Conservation (phyloP, 202 grass and related monocot species). For the Cymbopogon flexuosus region DNA sequence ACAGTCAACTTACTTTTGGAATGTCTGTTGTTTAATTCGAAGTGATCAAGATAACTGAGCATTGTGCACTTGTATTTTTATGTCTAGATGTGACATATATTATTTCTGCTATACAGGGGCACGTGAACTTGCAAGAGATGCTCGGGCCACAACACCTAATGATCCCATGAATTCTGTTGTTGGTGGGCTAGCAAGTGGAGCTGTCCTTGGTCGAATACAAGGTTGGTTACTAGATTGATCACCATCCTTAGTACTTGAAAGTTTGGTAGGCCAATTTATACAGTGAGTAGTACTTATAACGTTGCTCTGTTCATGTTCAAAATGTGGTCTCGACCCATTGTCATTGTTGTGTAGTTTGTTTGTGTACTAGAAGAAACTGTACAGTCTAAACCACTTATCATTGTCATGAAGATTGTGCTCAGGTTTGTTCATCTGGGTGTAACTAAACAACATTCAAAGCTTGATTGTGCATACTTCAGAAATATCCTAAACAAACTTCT, state of each 20-base stretch:
- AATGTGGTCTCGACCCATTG: background rate
- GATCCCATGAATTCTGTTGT: conserved; percentile 78
- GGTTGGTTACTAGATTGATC: conserved; percentile 35
- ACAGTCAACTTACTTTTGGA: background rate
- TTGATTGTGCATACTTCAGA: background rate
- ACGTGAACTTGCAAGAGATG: conserved; percentile 90
- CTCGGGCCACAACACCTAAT: conserved; percentile 61
- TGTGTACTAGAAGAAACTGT: background rate
- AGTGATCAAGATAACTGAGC: background rate
- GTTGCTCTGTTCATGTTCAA: background rate
- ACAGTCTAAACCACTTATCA: background rate
- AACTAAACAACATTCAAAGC: conserved; percentile 12
- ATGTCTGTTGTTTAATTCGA: conserved; percentile 1
- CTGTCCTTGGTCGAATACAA: conserved; percentile 88
- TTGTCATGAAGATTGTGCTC: background rate
- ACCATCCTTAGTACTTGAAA: background rate
- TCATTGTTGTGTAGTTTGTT: background rate
- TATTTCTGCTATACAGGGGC: conserved; percentile 48
- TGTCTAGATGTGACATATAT: background rate
- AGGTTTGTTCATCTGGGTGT: background rate
- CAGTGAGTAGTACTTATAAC: background rate
- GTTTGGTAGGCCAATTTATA: background rate
- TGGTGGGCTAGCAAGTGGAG: conserved; percentile 83
- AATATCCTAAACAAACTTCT: background rate
- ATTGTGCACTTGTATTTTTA: background rate